These are phyloP conservation scores for Lodderomyces pseudojiufengensis DNA, from an alignment of 1,139 yeast genomes.

Conservation along the genomic window DNA sequence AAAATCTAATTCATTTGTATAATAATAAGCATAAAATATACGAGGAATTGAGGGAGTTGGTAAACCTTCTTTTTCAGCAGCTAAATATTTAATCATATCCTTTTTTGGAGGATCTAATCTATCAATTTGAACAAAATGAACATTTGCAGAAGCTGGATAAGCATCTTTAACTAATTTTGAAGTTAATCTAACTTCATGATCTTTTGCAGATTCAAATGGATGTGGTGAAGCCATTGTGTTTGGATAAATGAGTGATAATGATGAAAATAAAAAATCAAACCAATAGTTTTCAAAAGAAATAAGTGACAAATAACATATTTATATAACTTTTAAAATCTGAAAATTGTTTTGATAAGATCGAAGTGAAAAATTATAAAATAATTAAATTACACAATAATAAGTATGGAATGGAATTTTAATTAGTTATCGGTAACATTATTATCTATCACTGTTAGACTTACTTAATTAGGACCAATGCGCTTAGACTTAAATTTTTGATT, in stretches of 20 bases:
- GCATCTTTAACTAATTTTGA: constrained; percentile 61
- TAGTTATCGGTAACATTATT: background rate
- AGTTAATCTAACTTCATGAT: constrained; percentile 61
- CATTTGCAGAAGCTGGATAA: constrained; percentile 42
- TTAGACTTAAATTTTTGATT: too few relatives aligned
- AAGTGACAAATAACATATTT: too few relatives aligned
- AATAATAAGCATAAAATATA: constrained; percentile 65
- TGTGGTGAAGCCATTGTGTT: constrained; percentile 27
- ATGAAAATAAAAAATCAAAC: too few relatives aligned
- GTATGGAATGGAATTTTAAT: too few relatives aligned
- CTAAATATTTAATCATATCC: constrained; percentile 64
- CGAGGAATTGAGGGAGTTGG: constrained; percentile 60
- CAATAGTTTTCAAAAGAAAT: too few relatives aligned
- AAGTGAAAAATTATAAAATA: too few relatives aligned
- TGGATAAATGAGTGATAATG: too few relatives aligned
- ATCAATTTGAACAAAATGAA: constrained; percentile 73
- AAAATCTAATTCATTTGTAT: constrained; percentile 52
- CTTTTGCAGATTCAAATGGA: constrained; percentile 68
- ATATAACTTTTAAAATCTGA: too few relatives aligned
- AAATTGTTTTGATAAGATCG: too few relatives aligned
- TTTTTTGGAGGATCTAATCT: constrained; percentile 80
- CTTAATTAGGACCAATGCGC: too few relatives aligned
- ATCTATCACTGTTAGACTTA: too few relatives aligned
- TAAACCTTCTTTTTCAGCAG: constrained; percentile 62
- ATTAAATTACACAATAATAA: too few relatives aligned